Evolutionary conservation across 1,139 yeast genomes (phyloP).

Genomic region (Geotrichum europaeum): DNA sequence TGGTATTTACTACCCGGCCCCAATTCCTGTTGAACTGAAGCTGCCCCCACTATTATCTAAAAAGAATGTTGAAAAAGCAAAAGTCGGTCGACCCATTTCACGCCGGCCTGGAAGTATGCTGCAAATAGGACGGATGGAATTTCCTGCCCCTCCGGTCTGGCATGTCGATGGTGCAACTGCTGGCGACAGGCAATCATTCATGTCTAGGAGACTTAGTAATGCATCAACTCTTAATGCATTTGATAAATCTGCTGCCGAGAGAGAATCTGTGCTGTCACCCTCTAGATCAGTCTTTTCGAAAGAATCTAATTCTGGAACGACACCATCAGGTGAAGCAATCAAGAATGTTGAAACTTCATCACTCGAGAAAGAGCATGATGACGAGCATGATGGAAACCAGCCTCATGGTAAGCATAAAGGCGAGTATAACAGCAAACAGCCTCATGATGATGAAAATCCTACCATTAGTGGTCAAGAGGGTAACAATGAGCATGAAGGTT

Average conservation of each 20-base stretch:
- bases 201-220: conserved; percentile 1
- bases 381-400: not conserved
- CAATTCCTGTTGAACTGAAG: conserved; percentile 30
- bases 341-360: not conserved
- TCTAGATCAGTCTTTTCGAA: not conserved
- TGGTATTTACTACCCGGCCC: conserved; percentile 31
- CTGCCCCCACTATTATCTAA: conserved; percentile 27
- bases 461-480: not conserved
- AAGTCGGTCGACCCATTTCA: conserved; percentile 8
- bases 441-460: not conserved
- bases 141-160: conserved; percentile 19
- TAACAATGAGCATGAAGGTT: not conserved
- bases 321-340: not conserved
- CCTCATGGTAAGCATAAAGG: not conserved
- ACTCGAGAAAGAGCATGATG: not conserved
- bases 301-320: not conserved
- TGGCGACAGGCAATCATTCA: conserved; percentile 5
- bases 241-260: not conserved
- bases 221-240: conserved; percentile 12
- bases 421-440: not conserved
- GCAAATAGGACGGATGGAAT: conserved; percentile 14
- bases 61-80: conserved; percentile 16
- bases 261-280: not conserved
- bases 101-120: conserved; percentile 1
- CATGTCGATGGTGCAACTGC: conserved; percentile 7